These are phyloP conservation scores for Epichloe typhina DNA, from an alignment of 2,329 filamentous ascomycete genomes.

Conservation along the genomic window DNA sequence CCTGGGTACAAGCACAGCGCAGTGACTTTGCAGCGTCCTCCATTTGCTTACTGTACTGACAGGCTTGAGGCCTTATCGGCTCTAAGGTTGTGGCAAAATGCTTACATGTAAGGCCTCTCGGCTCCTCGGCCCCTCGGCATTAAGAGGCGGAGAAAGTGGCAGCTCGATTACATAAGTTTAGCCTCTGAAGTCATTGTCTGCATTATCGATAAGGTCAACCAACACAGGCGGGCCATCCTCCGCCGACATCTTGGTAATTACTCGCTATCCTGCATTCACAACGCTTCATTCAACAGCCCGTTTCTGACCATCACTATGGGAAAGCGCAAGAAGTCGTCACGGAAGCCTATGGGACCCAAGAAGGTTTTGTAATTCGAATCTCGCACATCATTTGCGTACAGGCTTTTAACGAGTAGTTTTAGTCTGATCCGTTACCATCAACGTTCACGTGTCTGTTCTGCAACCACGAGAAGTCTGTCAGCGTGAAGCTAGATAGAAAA, in stretches of 20 bases:
- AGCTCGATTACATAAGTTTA: too few species aligned
- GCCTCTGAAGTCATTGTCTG: too few species aligned
- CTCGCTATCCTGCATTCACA: too few species aligned
- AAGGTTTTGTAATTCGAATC: slow-evolving; percentile 41
- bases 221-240: background rate
- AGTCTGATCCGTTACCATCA: slow-evolving; percentile 62
- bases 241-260: background rate
- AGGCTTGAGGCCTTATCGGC: too few species aligned
- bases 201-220: background rate
- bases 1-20: too few species aligned
- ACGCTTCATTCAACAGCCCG: background rate
- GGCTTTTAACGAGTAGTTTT: background rate
- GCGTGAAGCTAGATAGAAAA: slow-evolving; percentile 90
- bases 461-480: slow-evolving; percentile 89
- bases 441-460: slow-evolving; percentile 97
- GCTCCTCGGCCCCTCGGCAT: too few species aligned
- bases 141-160: too few species aligned
- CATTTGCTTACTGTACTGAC: too few species aligned
- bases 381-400: background rate
- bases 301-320: slow-evolving; percentile 42
- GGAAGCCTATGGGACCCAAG: slow-evolving; percentile 69
- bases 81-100: too few species aligned
- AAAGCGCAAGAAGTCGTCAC: slow-evolving; percentile 86
- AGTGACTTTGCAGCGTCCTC: too few species aligned
- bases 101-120: too few species aligned